Base-by-base conservation (phyloP, 2,329 filamentous ascomycete genomes). In the Pseudocercospora cruenta region DNA sequence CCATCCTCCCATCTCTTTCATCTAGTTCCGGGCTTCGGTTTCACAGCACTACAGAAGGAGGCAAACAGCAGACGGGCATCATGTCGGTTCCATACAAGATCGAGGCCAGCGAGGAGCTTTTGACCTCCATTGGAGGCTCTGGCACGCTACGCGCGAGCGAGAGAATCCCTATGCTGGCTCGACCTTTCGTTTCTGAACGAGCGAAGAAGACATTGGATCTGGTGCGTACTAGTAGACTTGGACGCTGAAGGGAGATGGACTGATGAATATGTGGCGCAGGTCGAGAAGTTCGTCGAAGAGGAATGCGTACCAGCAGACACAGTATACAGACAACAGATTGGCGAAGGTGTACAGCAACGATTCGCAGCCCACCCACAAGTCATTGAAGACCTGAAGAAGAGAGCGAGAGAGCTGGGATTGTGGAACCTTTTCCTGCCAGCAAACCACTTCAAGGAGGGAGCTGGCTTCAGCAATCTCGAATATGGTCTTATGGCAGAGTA, bases 391-490 rank as follows among this genome's bases (percentile, higher is more conserved):
- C 86, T 99, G 74, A 98, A 99, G 86, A 83, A 82, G 71, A 92
- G 93, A 79, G 95, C 94, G 53, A 87, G 85, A 76, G 86, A 90
- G 72, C 86, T 97, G 26, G 95, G 94, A 0, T 85, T 99, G 53
- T 99, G 95, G 95, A 99, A 99, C 82, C 91, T 99, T 90, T 99
- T 99, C 85, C 82, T 99, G 72, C 92, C 95, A 70, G 94, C 91
- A 83, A 93, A 90, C 74, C 93, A 97, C 82, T 98, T 97, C 86
- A 92, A 91, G 79, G 92, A 98, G 82, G 95, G 93, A 0, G 93
- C 94, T 22, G 95, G 95, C 36, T 97, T 93, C 83, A 92, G 89
- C 67, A 99, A 98, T 81, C 84, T 98, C 68, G 95, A 99, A 82
- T 99, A 99, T 77, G 95, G 94, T 14, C 83, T 99, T 73, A 98